Base-by-base conservation (phyloP, 2,329 filamentous ascomycete genomes). In the Fusarium globosum region DNA sequence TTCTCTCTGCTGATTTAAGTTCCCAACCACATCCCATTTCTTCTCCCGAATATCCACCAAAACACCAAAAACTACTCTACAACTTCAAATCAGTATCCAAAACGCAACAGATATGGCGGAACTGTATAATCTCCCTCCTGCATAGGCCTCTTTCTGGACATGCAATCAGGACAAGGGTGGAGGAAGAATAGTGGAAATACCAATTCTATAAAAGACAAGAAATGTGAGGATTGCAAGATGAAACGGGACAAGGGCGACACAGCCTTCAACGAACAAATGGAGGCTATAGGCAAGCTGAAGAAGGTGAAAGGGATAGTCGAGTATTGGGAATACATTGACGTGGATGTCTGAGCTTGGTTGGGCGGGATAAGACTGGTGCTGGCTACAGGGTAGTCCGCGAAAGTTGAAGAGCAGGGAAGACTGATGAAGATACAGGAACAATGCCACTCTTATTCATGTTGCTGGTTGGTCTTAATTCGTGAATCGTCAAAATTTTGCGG, bases 401-500 rank as follows among this genome's bases (percentile, higher is more conserved):
- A 2, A 1, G 0, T 16, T 9, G 4, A 2, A 3, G 9, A n/a
- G 12, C 9, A 8, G 7, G 10, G 14, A 16, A 28, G 13, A 28
- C 13, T 11, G 20, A 7, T 28, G 9, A 7, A 21, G 9, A 46
- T 11, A 21, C 8, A 3, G 2, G 13, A 46, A 7, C 4, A 7
- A 28, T 3, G 13, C 8, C 1, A 21, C 43, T 28, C 3, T 21
- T 46, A 4, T 21, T 7, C 18, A 46, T 20, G 5, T 20, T 26
- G 9, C 18, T 20, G 14, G 7, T 4, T 9, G 13, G 3, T 0
- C 13, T 11, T 7, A 11, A 6, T 3, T 28, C 6, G 8, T 16
- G 28, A 9, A 33, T n/a, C 16, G 12, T 4, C 5, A 1, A 15
- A 3, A 0, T 4, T n/a, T 16, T 6, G 2, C 2, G 15, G 4